Evolutionary conservation across 2,329 filamentous ascomycete species (phyloP), one percentile per base, ranked within the genome.

Genomic region (Clonostachys rhizophaga): DNA sequence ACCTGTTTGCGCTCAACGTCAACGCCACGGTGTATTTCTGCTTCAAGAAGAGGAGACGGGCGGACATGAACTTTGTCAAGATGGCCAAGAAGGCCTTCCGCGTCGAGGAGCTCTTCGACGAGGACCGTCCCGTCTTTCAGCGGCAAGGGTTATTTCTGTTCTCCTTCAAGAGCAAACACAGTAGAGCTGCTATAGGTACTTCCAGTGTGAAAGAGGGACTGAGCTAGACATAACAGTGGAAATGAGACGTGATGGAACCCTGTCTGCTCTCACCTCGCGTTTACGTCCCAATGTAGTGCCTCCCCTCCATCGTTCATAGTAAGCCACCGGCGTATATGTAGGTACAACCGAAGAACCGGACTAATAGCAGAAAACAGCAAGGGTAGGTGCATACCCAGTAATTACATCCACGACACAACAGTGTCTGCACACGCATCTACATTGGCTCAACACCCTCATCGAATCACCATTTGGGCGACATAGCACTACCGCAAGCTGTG

Each of bases 11-110:
- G 14, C 77, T 91, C 40, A 91, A 86, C 64, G 86, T 86, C 18
- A 65, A 72, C 40, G 78, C 79, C 11, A 71, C 76, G 10, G 64
- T 86, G 42, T 86, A 83, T 66, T 97, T 99, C 69, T 96, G 92
- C 71, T 96, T 95, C 76, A 97, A 96, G 75, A 92, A 90, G 70
- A 78, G 94, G 55, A 82, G 94, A 60, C 79, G 89, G 50, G 94
- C 87, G 40, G 87, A 91, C 61, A 75, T 85, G 70, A 80, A 86
- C 49, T 90, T 90, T 59, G 75, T 91, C 61, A 87, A 86, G 64
- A 78, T 78, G 61, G 83, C 84, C 14, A 82, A 74, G 60, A 89
- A 86, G 67, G 66, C 72, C 35, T 91, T 91, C 58, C 56, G 68
- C 13, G 76, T 89, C 16, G 73, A 75, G 35, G 82, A 86, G 57